A percentile compares a stretch with the other conserved stretches of the same genome.
phyloP scores from a whole-genome alignment of 2,329 filamentous ascomycete genomes.

The Cladosporium sp. region DNA sequence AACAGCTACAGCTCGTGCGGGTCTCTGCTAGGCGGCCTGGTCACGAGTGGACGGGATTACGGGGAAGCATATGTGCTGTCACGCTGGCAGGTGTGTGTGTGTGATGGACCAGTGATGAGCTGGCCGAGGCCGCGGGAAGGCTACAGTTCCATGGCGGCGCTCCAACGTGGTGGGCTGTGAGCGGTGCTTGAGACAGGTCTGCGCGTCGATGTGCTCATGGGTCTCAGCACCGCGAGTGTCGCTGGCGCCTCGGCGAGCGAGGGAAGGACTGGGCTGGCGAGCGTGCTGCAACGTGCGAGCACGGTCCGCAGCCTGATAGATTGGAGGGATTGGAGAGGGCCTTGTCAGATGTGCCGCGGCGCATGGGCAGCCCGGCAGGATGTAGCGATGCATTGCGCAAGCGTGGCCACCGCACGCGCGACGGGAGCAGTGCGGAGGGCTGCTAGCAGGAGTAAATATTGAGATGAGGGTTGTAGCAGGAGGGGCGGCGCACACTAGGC shows the following conservation, averaged over 20 bases:
- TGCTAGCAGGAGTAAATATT: not conserved
- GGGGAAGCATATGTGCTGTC: not conserved
- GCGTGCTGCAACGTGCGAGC: too few species aligned
- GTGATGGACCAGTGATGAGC: slow-evolving; percentile 3
- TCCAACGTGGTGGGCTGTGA: slow-evolving; percentile 11
- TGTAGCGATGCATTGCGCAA: not conserved
- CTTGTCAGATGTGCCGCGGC: not conserved
- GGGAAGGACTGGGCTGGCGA: too few species aligned
- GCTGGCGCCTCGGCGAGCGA: not conserved
- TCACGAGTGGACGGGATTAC: not conserved
- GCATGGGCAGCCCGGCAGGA: not conserved
- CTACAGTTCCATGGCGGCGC: not conserved
- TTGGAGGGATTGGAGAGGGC: not conserved
- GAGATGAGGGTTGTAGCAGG: slow-evolving; percentile 8
- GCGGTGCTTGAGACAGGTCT: slow-evolving; percentile 6
- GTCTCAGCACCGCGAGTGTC: slow-evolving; percentile 3
- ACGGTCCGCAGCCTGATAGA: not conserved
- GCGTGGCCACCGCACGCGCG: not conserved
- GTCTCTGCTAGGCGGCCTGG: slow-evolving; percentile 3
- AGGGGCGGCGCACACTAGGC: not conserved
- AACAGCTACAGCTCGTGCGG: slow-evolving; percentile 10
- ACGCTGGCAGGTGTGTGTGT: slow-evolving; percentile 4
- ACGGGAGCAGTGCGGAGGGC: not conserved
- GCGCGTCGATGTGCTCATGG: slow-evolving; percentile 9
- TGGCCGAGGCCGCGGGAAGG: not conserved